phyloP scores from a whole-genome alignment of 1,139 yeast species.

The Hyphopichia khmerensis region DNA sequence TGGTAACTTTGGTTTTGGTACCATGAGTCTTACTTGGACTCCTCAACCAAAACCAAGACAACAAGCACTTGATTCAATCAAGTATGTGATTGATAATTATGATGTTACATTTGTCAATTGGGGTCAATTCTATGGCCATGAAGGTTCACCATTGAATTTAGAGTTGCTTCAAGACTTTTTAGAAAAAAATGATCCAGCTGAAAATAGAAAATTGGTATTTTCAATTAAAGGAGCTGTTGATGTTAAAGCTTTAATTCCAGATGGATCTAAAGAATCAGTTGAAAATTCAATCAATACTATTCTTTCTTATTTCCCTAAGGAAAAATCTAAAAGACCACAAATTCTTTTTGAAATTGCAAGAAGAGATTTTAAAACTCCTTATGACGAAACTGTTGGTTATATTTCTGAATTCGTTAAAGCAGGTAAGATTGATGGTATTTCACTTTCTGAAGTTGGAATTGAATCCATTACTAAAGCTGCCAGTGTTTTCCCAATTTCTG shows the following conservation, averaged over 20 bases:
- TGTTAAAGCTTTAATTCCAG: conserved; percentile 36
- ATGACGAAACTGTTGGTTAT: conserved; percentile 49
- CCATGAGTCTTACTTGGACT: conserved; percentile 63
- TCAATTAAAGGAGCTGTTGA: conserved; percentile 68
- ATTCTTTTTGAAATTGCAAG: conserved; percentile 73
- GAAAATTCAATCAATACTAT: conserved; percentile 51
- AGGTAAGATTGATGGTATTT: conserved; percentile 64
- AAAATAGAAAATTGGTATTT: conserved; percentile 48
- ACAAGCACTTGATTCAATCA: conserved; percentile 46
- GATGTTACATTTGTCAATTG: conserved; percentile 64
- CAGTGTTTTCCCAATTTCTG: conserved; percentile 51
- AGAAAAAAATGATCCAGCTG: conserved; percentile 49
- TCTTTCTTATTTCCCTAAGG: conserved; percentile 43
- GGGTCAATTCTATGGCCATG: conserved; percentile 76
- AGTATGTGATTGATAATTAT: conserved; percentile 42
- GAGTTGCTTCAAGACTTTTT: conserved; percentile 58
- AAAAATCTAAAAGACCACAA: conserved; percentile 35
- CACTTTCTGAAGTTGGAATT: conserved; percentile 69
- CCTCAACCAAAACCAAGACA: conserved; percentile 45
- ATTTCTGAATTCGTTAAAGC: conserved; percentile 51
- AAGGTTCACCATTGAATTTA: conserved; percentile 42
- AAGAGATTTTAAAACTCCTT: conserved; percentile 50
- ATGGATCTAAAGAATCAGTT: conserved; percentile 49
- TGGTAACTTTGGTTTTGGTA: conserved; percentile 53
- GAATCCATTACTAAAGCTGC: conserved; percentile 58